Evolutionary conservation across 2,329 filamentous ascomycete genomes (phyloP).

Genomic region (Claviceps monticola): DNA sequence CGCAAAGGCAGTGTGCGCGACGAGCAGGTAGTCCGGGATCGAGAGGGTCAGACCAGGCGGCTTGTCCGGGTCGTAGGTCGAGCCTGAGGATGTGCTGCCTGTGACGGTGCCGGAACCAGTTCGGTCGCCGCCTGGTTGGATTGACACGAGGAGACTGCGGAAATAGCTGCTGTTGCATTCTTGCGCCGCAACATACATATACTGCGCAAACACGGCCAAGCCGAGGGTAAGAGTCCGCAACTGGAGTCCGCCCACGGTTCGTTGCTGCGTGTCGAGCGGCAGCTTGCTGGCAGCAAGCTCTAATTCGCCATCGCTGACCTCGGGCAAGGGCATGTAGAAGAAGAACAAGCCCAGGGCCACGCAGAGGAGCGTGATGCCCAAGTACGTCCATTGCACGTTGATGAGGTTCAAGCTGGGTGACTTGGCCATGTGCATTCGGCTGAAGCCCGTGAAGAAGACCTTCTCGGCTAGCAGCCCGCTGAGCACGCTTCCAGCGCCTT

Average conservation of each 20-base stretch:
- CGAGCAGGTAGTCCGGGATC: conserved; percentile 51
- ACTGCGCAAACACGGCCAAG: conserved; percentile 63
- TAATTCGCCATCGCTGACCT: conserved; percentile 42
- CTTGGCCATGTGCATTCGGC: conserved; percentile 15
- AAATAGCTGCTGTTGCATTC: conserved; percentile 51
- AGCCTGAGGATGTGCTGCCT: conserved; percentile 15
- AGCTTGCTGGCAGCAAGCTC: conserved; percentile 32
- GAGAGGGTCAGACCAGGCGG: conserved; percentile 36
- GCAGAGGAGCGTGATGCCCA: conserved; percentile 65
- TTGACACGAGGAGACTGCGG: conserved; percentile 31
- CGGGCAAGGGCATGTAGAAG: conserved; percentile 53
- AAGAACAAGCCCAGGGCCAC: conserved; percentile 56
- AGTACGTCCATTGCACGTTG: conserved; percentile 73
- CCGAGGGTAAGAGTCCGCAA: conserved; percentile 45
- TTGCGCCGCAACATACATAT: conserved; percentile 66
- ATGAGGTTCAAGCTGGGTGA: conserved; percentile 37
- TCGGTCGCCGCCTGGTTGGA: conserved; percentile 17
- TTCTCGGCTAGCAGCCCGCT: conserved; percentile 59
- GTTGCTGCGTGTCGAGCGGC: conserved; percentile 36
- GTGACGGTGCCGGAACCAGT: conserved; percentile 11
- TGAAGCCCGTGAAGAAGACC: conserved; percentile 55
- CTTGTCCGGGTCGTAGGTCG: conserved; percentile 14
- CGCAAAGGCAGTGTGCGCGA: conserved; percentile 61
- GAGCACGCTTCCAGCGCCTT: conserved; percentile 61
- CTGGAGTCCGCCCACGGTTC: conserved; percentile 34